Conservation (phyloP, 495 filamentous ascomycete genomes). For the Penicillium mononematosum region DNA sequence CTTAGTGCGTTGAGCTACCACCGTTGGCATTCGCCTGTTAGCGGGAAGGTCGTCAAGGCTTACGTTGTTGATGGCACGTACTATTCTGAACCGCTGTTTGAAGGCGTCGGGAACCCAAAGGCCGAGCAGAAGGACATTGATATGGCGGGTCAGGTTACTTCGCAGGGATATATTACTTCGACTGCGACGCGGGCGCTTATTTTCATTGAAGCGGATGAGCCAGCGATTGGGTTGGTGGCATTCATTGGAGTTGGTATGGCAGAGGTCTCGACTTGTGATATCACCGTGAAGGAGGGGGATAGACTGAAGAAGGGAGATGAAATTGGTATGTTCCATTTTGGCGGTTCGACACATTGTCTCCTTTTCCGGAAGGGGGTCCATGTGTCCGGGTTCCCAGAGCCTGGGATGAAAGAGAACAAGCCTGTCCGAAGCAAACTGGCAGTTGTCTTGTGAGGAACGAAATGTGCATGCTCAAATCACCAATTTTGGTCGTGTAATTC, state of each 20-base stretch:
- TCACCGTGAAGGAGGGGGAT: slow-evolving; percentile 61
- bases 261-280: slow-evolving; percentile 68
- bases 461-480: neutral
- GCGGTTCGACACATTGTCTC: slow-evolving; percentile 63
- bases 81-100: slow-evolving; percentile 60
- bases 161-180: slow-evolving; percentile 60
- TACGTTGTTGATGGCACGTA: slow-evolving; percentile 64
- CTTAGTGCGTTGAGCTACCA: slow-evolving; percentile 65
- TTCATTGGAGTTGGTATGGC: slow-evolving; percentile 69
- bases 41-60: slow-evolving; percentile 54
- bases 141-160: slow-evolving; percentile 58
- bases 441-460: slow-evolving; percentile 25
- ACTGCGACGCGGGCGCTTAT: slow-evolving; percentile 61
- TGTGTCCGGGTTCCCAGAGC: slow-evolving; percentile 48
- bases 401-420: slow-evolving; percentile 51
- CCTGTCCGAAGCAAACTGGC: slow-evolving; percentile 56
- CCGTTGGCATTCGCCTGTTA: slow-evolving; percentile 67
- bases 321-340: slow-evolving; percentile 74
- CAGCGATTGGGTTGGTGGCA: slow-evolving; percentile 63
- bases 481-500: neutral
- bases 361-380: slow-evolving; percentile 48
- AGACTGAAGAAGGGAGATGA: slow-evolving; percentile 63
- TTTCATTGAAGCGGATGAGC: slow-evolving; percentile 67
- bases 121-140: slow-evolving; percentile 54
- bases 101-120: slow-evolving; percentile 43